A percentile compares a stretch with the other conserved stretches of the same genome.
Evolutionary conservation across 2,329 filamentous ascomycete species (phyloP).

Genomic region (Aureobasidium sp.): DNA sequence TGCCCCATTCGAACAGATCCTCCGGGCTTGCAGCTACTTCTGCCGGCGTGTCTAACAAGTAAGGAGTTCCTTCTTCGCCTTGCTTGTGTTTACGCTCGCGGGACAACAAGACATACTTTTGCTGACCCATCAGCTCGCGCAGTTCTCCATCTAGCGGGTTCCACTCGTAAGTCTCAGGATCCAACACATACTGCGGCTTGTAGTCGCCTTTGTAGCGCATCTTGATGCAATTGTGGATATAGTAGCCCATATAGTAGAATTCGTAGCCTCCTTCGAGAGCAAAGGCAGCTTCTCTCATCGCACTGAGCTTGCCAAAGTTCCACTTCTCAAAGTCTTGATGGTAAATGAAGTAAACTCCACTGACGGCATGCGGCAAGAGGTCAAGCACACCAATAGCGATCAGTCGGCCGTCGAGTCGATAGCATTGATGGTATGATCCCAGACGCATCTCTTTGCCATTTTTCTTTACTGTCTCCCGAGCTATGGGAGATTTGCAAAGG

Average conservation of each 20-base stretch:
- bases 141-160: conserved; percentile 24
- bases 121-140: conserved; percentile 39
- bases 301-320: conserved; percentile 66
- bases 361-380: conserved; percentile 66
- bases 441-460: conserved; percentile 48
- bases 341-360: conserved; percentile 77
- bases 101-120: conserved; percentile 44
- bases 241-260: conserved; percentile 79
- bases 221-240: conserved; percentile 72
- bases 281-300: conserved; percentile 62
- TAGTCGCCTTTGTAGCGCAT: conserved; percentile 83
- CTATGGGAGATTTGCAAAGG: conserved; percentile 61
- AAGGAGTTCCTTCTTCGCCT: conserved; percentile 18
- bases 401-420: conserved; percentile 65
- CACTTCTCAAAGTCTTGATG: conserved; percentile 63
- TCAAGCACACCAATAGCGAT: conserved; percentile 72
- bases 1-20: conserved; percentile 51
- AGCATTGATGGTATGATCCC: conserved; percentile 76
- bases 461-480: conserved; percentile 33
- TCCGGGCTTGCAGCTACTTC: conserved; percentile 27
- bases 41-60: conserved; percentile 16
- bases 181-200: conserved; percentile 62
- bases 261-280: conserved; percentile 60
- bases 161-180: conserved; percentile 42
- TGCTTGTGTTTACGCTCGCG: conserved; percentile 22